Base-by-base conservation (phyloP, 305 asterid species). In the Solanum hybrid region DNA sequence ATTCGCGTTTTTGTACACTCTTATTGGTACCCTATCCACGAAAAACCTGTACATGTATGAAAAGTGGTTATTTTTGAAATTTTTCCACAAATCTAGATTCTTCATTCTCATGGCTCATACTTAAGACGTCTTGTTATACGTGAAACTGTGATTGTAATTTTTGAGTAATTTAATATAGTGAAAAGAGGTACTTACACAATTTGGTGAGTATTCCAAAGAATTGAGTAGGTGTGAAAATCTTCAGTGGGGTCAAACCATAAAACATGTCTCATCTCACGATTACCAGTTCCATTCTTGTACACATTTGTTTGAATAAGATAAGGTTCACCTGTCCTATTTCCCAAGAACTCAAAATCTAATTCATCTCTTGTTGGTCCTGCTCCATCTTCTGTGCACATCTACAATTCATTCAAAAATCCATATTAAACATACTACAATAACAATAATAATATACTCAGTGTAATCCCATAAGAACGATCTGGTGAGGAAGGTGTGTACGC, bases 181-280 rank as follows among this genome's bases (percentile, higher is more conserved):
- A 84, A 84, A 57, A 29, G 7, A 20, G 42, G 31, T 35, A 86
- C 97, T 94, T 92, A 96, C 99, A 96, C 91, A 7, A 97, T 93
- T 92, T 94, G 98, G 85, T 95, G 97, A 9, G 57, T 71, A 90
- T 97, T 97, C 99, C 99, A 97, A 24, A 96, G 98, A 40, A 97
- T 90, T 87, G 98, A 95, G 85, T 96, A 97, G 11, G 93, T 86
- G 90, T 97, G 99, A 67, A 89, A 97, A 22, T 97, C 99, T 90
- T 94, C 91, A 0, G 99, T 95, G 3, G 99, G 99, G 33, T 97
- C 99, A 88, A 97, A 97, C 99, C 99, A 97, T 3, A 97, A 91
- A 36, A 90, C 88, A 91, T 97, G 98, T 78, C 99, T 94, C 98
- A 96, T 95, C 89, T 97, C 99, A 3, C 99, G 98, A 8, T 88